Conservation (phyloP, 1,284 basidiomycete species). For the Leccinum subrobustum region DNA sequence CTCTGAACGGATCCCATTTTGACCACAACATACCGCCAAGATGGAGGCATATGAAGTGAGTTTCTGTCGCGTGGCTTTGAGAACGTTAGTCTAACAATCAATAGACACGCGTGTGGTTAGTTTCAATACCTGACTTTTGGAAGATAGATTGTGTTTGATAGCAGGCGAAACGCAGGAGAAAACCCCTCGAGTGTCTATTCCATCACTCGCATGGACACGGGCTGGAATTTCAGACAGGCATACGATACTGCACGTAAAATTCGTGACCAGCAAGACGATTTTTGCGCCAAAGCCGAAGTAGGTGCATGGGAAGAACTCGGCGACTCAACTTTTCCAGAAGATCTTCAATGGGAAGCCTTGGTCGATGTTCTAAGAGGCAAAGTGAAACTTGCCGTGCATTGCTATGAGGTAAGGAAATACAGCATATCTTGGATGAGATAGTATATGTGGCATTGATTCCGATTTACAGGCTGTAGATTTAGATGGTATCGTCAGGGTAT, state of each 20-base stretch:
- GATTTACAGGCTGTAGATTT: conserved; percentile 46
- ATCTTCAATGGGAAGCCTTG: conserved; percentile 61
- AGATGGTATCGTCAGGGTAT: conserved; percentile 48
- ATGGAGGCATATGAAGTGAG: conserved; percentile 66
- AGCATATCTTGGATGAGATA: too few species aligned
- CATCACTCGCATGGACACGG: conserved; percentile 57
- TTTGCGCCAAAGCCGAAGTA: conserved; percentile 43
- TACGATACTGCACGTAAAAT: conserved; percentile 70
- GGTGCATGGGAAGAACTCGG: conserved; percentile 49
- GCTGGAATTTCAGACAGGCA: conserved; percentile 61
- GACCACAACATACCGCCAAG: conserved; percentile 31
- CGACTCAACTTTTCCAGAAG: conserved; percentile 50
- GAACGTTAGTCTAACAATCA: neutral
- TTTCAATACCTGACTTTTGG: conserved; percentile 26
- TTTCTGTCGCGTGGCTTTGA: neutral
- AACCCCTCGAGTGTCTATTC: conserved; percentile 31
- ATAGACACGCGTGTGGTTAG: conserved; percentile 64
- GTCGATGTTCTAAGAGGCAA: conserved; percentile 65
- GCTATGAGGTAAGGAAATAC: conserved; percentile 40
- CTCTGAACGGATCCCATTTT: conserved; percentile 37
- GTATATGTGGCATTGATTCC: neutral
- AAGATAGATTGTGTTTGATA: neutral
- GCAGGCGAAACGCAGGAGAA: conserved; percentile 19
- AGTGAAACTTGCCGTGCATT: conserved; percentile 54
- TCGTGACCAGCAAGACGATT: conserved; percentile 66